Evolutionary conservation across 306 rosid genomes (phyloP), one percentile per base, ranked within the genome.

Genomic region (Lithocarpus polystachyus): DNA sequence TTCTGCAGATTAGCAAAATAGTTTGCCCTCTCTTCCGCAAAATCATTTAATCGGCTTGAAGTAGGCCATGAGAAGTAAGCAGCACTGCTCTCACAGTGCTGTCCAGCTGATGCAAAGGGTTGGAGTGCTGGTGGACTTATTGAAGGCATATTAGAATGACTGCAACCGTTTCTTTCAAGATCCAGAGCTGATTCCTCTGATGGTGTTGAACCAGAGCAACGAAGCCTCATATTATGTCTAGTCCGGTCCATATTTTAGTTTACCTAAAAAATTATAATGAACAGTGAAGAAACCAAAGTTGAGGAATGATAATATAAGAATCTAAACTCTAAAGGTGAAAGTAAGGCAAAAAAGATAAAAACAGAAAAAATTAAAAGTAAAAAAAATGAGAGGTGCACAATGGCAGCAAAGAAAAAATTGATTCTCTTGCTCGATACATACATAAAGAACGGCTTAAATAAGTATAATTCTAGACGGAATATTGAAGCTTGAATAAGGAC

Each of bases 21-120:
- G 79, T 95, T 89, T 52, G 99, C 98, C 77, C 99, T 83, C 91
- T 95, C 99, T 87, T 95, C 98, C 1, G 98, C 96, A 26, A 88
- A 96, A 70, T 90, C 92, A 71, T 77, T 88, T 81, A 95, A 82
- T 37, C 98, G 97, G 78, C 97, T 94, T 31, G 94, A 89, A 54
- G 92, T 89, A 9, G 99, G 99, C 99, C 99, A 95, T 5, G 97
- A 95, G 85, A 95, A 95, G 87, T 95, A 93, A 67, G 99, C 98
- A 75, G 99, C 96, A 80, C 80, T 93, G 82, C 89, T 90, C 86
- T 93, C 99, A 68, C 96, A 87, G 78, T 93, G 99, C 84, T 95
- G 99, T 75, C 99, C 99, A 70, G 98, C 94, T 17, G 98, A 95
- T 40, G 96, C 98, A 84, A 85, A 93, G 35, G 98, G 98, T 80